Evolutionary conservation across 768 basidiomycete species (phyloP), one percentile per base, ranked within the genome.

Genomic region (Tylopilus sp.): DNA sequence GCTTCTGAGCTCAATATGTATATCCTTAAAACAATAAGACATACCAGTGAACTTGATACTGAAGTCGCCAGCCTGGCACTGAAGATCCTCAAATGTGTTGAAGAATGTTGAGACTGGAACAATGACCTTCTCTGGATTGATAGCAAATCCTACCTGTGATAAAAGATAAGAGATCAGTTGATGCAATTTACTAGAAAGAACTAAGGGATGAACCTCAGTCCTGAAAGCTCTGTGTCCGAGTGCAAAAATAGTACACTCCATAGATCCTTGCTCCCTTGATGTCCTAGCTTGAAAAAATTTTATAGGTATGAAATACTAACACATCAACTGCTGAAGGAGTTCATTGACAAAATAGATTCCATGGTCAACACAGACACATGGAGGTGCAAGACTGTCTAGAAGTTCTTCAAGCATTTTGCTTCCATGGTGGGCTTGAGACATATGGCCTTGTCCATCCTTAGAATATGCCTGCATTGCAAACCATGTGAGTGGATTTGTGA

Each of bases 381-480:
- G 70, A 4, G 64, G 64, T 1, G 57, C 50, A 30, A 67, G 25
- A 8, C 25, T 4, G 25, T 26, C 25, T 26, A 8, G 25, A 26
- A 26, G 25, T 4, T 26, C 25, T 26, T 26, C 25, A 8, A 26
- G 25, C 25, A 26, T 26, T 26, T 26, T 26, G 25, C 25, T 26
- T 26, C 25, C 25, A 26, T 26, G 25, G 25, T 26, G 25, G 8
- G 8, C 25, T 8, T 26, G 25, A 4, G 25, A 26, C 25, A 26
- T 26, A 8, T 8, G 25, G 25, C 45, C 48, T 7, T 51, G 48
- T 3, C 54, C 50, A 25, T 68, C 64, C 43, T 66, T 58, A 1
- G 69, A 64, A 40, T 69, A 71, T 20, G 62, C 58, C 41, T 56
- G 57, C 25, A 26, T 26, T 8, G 25, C 25, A 26, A 26, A 26